Conservation (phyloP, 257 asterid genomes). For the Agastache rugosa region DNA sequence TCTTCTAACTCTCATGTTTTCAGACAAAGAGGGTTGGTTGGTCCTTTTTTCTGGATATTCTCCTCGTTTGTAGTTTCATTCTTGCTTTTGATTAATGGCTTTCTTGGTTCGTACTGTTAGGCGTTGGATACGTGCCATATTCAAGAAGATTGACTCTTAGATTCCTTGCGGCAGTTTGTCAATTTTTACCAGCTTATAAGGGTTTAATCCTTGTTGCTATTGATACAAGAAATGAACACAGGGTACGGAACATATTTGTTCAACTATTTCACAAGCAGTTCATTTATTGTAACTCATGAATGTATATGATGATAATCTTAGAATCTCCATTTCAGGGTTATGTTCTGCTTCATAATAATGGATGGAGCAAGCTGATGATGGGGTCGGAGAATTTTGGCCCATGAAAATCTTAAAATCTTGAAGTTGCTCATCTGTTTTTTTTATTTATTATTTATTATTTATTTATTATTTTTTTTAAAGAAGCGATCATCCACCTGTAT, state of each 20-base stretch:
- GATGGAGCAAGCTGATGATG: constrained; percentile 34
- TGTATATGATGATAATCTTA: background rate
- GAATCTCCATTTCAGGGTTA: constrained; percentile 33
- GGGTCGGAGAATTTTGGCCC: constrained; percentile 4
- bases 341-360: constrained; percentile 21
- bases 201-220: constrained; percentile 17
- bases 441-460: too few species aligned
- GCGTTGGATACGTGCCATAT: constrained; percentile 82
- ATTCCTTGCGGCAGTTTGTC: constrained; percentile 25
- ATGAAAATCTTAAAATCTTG: constrained; percentile 22
- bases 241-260: constrained; percentile 26
- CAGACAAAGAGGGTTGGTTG: too few species aligned
- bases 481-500: constrained; percentile 14
- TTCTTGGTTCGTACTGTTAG: constrained; percentile 46
- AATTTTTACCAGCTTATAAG: constrained; percentile 24
- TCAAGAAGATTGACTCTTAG: constrained; percentile 48
- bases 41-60: background rate
- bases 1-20: too few species aligned
- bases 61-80: background rate
- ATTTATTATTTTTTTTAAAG: background rate
- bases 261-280: constrained; percentile 14
- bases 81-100: background rate
- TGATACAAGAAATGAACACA: background rate
- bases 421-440: constrained; percentile 1
- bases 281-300: constrained; percentile 11